Evolutionary conservation across 495 filamentous ascomycete genomes (phyloP).

Genomic region (Hypoxylon subgilvum): DNA sequence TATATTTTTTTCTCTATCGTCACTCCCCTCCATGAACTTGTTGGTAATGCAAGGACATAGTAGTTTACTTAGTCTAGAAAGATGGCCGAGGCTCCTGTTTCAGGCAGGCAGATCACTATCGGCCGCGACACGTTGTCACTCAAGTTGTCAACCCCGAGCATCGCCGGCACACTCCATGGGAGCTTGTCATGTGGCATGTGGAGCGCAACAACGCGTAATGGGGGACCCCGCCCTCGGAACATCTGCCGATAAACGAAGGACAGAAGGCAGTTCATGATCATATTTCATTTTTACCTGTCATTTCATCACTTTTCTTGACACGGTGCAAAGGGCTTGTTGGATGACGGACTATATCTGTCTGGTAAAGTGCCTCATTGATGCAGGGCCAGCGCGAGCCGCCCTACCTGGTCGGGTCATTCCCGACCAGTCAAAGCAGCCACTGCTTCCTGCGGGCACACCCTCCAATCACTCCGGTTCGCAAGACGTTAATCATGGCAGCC

Average conservation of each 20-base stretch:
- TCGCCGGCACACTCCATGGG: slow-evolving; percentile 29
- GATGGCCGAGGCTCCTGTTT: slow-evolving; percentile 28
- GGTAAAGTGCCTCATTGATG: slow-evolving; percentile 26
- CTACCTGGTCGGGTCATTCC: slow-evolving; percentile 37
- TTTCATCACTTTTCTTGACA: slow-evolving; percentile 2
- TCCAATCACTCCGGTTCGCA: slow-evolving; percentile 37
- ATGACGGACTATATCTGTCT: slow-evolving; percentile 22
- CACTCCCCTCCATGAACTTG: slow-evolving; percentile 37
- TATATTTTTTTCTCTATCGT: slow-evolving; percentile 37
- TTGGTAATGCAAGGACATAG: slow-evolving; percentile 18
- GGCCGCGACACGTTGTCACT: slow-evolving; percentile 35
- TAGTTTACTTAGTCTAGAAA: slow-evolving; percentile 30
- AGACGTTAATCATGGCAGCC: slow-evolving; percentile 40
- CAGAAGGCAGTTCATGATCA: slow-evolving; percentile 12
- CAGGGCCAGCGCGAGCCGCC: slow-evolving; percentile 35
- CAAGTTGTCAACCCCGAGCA: slow-evolving; percentile 15
- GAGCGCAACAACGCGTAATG: slow-evolving; percentile 21
- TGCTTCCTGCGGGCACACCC: slow-evolving; percentile 32
- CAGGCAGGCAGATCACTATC: slow-evolving; percentile 32
- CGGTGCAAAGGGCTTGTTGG: slow-evolving; percentile 18
- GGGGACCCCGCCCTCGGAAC: slow-evolving; percentile 34
- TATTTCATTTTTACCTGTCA: neutral
- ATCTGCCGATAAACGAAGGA: slow-evolving; percentile 37
- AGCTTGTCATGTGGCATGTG: slow-evolving; percentile 36
- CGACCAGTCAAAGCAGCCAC: slow-evolving; percentile 37